Conservation (phyloP, 306 rosid species). For the Pyrus bretschneideri region DNA sequence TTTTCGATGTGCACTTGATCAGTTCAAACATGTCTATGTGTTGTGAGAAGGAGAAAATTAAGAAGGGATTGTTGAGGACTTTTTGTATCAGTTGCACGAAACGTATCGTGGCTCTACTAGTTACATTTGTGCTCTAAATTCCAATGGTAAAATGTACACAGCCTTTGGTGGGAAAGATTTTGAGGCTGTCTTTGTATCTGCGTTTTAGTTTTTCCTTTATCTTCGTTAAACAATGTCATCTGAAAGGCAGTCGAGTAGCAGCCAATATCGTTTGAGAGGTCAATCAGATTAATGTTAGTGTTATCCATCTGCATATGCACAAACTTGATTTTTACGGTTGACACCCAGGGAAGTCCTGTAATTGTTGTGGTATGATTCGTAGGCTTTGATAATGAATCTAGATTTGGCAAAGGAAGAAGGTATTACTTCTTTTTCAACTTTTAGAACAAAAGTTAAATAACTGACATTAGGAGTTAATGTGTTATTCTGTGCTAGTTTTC, state of each 20-base stretch:
- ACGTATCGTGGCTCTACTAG: not conserved
- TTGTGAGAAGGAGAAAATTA: not conserved
- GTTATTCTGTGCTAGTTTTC: not conserved
- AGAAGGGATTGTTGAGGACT: not conserved
- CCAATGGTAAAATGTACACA: not conserved
- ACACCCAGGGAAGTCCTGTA: not conserved
- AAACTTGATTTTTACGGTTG: not conserved
- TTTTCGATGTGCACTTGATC: not conserved
- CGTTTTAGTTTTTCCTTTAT: not conserved
- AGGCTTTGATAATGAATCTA: not conserved
- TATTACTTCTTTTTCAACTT: not conserved
- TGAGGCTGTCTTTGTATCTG: not conserved
- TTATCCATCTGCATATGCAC: not conserved
- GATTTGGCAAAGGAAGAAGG: not conserved
- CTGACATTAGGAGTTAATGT: not conserved
- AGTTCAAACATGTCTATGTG: not conserved
- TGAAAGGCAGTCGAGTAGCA: not conserved
- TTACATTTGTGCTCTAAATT: not conserved
- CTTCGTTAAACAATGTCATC: not conserved
- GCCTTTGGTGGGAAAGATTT: not conserved
- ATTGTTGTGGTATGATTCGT: not conserved
- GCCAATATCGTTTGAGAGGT: not conserved
- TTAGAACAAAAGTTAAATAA: not conserved
- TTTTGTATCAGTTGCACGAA: not conserved
- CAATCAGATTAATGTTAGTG: not conserved